These are phyloP conservation scores for Xylariomycetidae sp. DNA, from an alignment of 2,329 filamentous ascomycete genomes.

Conservation along the genomic window DNA sequence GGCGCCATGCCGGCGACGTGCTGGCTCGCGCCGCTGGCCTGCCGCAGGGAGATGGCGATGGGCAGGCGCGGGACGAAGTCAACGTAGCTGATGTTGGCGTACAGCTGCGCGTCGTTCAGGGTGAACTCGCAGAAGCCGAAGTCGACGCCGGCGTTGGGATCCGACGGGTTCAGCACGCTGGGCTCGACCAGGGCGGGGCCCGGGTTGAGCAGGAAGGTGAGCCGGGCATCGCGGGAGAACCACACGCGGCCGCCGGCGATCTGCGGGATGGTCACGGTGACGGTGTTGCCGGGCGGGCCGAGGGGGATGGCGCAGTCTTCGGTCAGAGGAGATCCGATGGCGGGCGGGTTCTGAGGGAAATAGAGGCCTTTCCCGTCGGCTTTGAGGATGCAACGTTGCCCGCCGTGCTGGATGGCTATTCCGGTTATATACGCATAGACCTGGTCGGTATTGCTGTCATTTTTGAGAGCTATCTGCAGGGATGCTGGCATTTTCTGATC, in stretches of 20 bases:
- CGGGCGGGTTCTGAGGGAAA: slow-evolving; percentile 49
- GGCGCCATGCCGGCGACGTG: slow-evolving; percentile 53
- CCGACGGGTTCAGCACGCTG: slow-evolving; percentile 58
- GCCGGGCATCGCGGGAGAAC: slow-evolving; percentile 49
- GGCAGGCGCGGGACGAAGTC: slow-evolving; percentile 58
- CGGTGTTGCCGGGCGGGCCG: slow-evolving; percentile 49
- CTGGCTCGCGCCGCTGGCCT: slow-evolving; percentile 36
- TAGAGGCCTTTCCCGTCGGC: slow-evolving; percentile 49
- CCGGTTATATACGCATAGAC: slow-evolving; percentile 65
- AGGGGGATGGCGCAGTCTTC: slow-evolving; percentile 57
- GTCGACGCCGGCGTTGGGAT: slow-evolving; percentile 47
- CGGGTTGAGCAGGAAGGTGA: slow-evolving; percentile 61
- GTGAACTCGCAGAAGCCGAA: slow-evolving; percentile 61
- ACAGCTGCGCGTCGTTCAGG: slow-evolving; percentile 51
- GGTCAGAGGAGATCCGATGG: slow-evolving; percentile 43
- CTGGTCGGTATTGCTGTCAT: slow-evolving; percentile 47
- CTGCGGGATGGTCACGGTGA: slow-evolving; percentile 54
- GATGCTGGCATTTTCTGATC: slow-evolving; percentile 39
- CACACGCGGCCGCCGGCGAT: slow-evolving; percentile 61
- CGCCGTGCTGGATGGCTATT: slow-evolving; percentile 44
- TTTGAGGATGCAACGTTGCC: slow-evolving; percentile 33
- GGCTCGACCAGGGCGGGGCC: slow-evolving; percentile 63
- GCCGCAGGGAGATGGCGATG: slow-evolving; percentile 46
- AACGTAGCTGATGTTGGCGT: slow-evolving; percentile 62
- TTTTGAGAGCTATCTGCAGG: slow-evolving; percentile 51